Conservation (phyloP, 805 yeast genomes). For the Scheffersomyces amazonensis region DNA sequence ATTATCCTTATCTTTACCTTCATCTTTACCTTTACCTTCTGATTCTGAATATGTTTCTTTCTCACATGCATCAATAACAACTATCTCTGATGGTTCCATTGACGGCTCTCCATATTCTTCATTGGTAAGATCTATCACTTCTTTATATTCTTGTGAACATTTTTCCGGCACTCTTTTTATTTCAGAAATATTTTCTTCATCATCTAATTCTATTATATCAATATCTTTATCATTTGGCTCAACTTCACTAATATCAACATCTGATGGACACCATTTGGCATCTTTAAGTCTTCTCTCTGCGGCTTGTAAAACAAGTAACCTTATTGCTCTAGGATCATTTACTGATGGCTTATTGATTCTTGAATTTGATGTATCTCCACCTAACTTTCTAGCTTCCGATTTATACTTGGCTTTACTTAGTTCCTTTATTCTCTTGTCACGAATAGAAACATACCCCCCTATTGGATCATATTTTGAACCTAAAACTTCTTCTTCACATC, state of each 20-base stretch:
- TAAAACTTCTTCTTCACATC: slow-evolving; percentile 45
- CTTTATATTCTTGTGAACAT: slow-evolving; percentile 3
- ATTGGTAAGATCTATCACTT: slow-evolving; percentile 13
- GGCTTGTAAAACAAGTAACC: slow-evolving; percentile 54
- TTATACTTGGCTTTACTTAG: slow-evolving; percentile 38
- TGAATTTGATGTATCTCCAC: slow-evolving; percentile 8
- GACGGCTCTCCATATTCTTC: slow-evolving; percentile 8
- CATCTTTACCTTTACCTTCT: too few relatives aligned
- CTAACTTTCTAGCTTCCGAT: slow-evolving; percentile 36
- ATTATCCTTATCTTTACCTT: too few relatives aligned
- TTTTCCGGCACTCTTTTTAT: not conserved
- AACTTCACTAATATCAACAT: slow-evolving; percentile 18
- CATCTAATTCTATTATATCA: slow-evolving; percentile 27
- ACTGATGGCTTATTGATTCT: slow-evolving; percentile 1
- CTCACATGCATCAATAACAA: slow-evolving; percentile 23
- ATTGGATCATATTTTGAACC: slow-evolving; percentile 31
- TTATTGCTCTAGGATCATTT: slow-evolving; percentile 14
- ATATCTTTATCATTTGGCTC: slow-evolving; percentile 47
- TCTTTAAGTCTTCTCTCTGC: slow-evolving; percentile 60
- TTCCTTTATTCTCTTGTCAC: slow-evolving; percentile 42
- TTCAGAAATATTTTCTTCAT: not conserved
- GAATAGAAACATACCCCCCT: slow-evolving; percentile 14
- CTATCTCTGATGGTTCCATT: slow-evolving; percentile 9
- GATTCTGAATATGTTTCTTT: not conserved
- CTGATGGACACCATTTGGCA: slow-evolving; percentile 44